Conservation (phyloP, 768 basidiomycete species). For the Tricholoma matsutake region DNA sequence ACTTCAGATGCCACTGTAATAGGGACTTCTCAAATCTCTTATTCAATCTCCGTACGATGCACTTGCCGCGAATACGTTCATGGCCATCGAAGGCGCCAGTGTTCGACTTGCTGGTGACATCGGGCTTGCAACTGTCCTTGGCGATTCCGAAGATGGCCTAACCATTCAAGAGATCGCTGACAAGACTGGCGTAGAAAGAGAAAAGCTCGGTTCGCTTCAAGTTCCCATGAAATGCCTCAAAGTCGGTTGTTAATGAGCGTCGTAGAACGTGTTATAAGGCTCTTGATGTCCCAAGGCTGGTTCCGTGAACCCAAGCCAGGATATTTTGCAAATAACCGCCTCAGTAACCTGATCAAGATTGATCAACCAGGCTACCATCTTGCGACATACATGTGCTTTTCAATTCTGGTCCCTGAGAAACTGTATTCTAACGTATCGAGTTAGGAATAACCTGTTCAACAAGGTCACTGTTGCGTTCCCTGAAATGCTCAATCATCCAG, state of each 20-base stretch:
- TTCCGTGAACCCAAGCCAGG: constrained; percentile 35
- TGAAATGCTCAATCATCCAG: constrained; percentile 33
- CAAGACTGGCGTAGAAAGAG: constrained; percentile 30
- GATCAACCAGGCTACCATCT: constrained; percentile 33
- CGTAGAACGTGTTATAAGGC: constrained; percentile 32
- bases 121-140: constrained; percentile 30
- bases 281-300: constrained; percentile 35
- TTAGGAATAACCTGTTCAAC: constrained; percentile 33
- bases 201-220: constrained; percentile 32
- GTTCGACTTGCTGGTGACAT: constrained; percentile 34
- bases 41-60: constrained; percentile 36
- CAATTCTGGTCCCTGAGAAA: background rate
- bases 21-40: constrained; percentile 34
- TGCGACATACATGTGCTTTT: constrained; percentile 33
- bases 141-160: constrained; percentile 32
- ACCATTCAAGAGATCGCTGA: constrained; percentile 31
- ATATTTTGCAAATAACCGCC: constrained; percentile 35
- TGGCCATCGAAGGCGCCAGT: constrained; percentile 30
- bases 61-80: constrained; percentile 31
- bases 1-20: background rate
- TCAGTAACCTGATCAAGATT: constrained; percentile 34
- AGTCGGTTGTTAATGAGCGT: background rate
- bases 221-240: background rate
- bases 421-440: background rate
- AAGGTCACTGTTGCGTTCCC: constrained; percentile 31